phyloP scores from a whole-genome alignment of 1,284 basidiomycete genomes.

The Tylopilus sp. region DNA sequence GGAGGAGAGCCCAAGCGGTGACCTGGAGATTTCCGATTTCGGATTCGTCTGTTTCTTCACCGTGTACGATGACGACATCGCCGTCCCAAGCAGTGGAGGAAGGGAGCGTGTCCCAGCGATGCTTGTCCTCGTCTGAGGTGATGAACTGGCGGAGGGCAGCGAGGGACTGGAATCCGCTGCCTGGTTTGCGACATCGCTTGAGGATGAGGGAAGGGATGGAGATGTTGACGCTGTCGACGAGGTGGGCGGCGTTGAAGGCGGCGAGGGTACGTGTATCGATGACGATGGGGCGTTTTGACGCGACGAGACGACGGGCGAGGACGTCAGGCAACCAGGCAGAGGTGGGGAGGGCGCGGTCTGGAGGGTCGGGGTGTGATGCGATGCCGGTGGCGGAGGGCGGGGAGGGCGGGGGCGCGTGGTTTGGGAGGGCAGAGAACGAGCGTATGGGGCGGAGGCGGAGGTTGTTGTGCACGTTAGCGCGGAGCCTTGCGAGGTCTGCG shows the following conservation, averaged over 20 bases:
- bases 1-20: slow-evolving; percentile 64
- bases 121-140: slow-evolving; percentile 68
- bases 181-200: slow-evolving; percentile 73
- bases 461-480: slow-evolving; percentile 68
- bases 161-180: slow-evolving; percentile 58
- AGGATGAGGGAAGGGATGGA: slow-evolving; percentile 83
- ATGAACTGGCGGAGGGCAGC: slow-evolving; percentile 72
- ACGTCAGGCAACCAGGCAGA: slow-evolving; percentile 42
- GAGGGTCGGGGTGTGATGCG: slow-evolving; percentile 37
- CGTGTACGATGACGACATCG: slow-evolving; percentile 62
- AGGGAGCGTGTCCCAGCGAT: slow-evolving; percentile 50
- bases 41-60: slow-evolving; percentile 67
- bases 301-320: slow-evolving; percentile 49
- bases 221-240: slow-evolving; percentile 71
- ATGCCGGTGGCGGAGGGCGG: neutral
- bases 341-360: slow-evolving; percentile 16
- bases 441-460: slow-evolving; percentile 71
- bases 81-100: slow-evolving; percentile 65
- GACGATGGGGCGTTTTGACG: slow-evolving; percentile 58
- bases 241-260: slow-evolving; percentile 58
- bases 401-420: slow-evolving; percentile 15
- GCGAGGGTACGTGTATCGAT: slow-evolving; percentile 76
- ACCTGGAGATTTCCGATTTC: slow-evolving; percentile 52
- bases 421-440: slow-evolving; percentile 47
- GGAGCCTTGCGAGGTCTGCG: slow-evolving; percentile 60